These are phyloP conservation scores for Beauveria sp. DNA, from an alignment of 2,329 filamentous ascomycete genomes.

Conservation along the genomic window DNA sequence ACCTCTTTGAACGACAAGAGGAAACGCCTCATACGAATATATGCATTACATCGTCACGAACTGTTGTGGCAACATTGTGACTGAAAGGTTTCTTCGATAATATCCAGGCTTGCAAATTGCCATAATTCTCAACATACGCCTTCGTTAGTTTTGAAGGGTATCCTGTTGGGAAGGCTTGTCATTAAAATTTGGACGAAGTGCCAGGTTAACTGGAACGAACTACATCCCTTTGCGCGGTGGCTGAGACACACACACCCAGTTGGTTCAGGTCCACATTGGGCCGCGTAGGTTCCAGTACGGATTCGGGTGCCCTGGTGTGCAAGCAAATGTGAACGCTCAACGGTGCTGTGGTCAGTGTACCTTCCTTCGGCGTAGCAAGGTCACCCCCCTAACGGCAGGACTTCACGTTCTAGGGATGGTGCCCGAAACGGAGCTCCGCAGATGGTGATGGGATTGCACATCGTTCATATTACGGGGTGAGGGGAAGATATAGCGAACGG, in stretches of 20 bases:
- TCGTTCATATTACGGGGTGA: background rate
- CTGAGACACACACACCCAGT: background rate
- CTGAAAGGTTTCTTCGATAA: background rate
- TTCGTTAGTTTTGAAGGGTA: background rate
- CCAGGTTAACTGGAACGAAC: too few species aligned
- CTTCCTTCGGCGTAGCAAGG: background rate
- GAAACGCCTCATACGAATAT: background rate
- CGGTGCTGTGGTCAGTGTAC: background rate
- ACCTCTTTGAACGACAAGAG: background rate
- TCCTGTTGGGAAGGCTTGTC: background rate
- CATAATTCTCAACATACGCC: too few species aligned
- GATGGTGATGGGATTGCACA: background rate
- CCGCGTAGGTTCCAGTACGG: background rate
- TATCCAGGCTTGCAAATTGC: background rate
- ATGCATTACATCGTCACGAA: background rate
- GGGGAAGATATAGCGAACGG: background rate
- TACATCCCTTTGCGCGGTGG: too few species aligned
- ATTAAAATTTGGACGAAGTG: too few species aligned
- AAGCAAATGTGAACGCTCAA: background rate
- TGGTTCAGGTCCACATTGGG: background rate
- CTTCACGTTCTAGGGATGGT: slow-evolving; percentile 1
- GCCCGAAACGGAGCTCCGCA: slow-evolving; percentile 7
- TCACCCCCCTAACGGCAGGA: background rate
- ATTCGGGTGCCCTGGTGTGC: background rate
- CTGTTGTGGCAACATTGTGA: background rate